Percentiles rank a stretch among this genome's conserved stretches.
Conservation (phyloP, 192 early-diverging fungal genomes). For the Cladochytrium replicatum region DNA sequence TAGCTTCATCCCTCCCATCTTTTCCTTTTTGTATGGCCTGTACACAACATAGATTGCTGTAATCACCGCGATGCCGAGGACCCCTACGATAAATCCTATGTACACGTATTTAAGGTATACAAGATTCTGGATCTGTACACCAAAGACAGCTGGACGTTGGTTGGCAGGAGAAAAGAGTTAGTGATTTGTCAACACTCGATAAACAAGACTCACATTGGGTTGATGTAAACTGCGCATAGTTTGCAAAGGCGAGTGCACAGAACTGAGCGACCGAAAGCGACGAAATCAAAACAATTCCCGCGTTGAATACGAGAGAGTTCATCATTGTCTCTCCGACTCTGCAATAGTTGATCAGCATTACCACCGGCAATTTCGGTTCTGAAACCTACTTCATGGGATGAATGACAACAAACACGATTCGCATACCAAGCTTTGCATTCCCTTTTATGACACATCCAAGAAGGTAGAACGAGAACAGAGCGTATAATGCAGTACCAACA, state of each 20-base stretch:
- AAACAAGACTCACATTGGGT: slow-evolving; percentile 31
- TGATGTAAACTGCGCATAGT: slow-evolving; percentile 42
- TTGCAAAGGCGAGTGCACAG: slow-evolving; percentile 36
- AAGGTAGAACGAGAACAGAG: slow-evolving; percentile 47
- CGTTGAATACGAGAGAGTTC: slow-evolving; percentile 50
- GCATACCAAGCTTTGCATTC: slow-evolving; percentile 43
- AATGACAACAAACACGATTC: slow-evolving; percentile 43
- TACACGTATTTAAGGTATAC: slow-evolving; percentile 37
- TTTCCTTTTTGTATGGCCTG: slow-evolving; percentile 35
- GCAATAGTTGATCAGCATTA: no score
- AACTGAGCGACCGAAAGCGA: slow-evolving; percentile 51
- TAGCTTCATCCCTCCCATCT: no score
- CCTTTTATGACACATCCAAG: slow-evolving; percentile 50
- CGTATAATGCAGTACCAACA: slow-evolving; percentile 45
- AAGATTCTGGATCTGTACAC: slow-evolving; percentile 43
- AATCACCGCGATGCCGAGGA: slow-evolving; percentile 33
- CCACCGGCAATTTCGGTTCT: no score
- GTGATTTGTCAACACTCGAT: no score
- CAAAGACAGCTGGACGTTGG: slow-evolving; percentile 51
- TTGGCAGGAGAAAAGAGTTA: no score
- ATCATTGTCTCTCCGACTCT: slow-evolving; percentile 54
- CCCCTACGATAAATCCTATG: slow-evolving; percentile 33
- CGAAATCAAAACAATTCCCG: slow-evolving; percentile 42
- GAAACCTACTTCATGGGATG: slow-evolving; percentile 45
- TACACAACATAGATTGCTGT: slow-evolving; percentile 36